phyloP scores from a whole-genome alignment of 305 asterid genomes.

The Striga hermonthica region DNA sequence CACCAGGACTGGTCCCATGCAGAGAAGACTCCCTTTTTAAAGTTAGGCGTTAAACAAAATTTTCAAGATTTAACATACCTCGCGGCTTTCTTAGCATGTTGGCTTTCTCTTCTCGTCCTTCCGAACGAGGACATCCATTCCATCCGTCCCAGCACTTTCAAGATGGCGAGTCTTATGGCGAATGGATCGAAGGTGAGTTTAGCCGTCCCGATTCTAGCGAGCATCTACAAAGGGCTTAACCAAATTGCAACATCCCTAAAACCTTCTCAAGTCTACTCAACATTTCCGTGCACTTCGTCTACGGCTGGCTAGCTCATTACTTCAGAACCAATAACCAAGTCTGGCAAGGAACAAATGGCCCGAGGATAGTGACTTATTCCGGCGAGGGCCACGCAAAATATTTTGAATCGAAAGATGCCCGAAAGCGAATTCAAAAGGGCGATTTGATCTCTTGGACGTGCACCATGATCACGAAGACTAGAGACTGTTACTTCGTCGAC shows the following conservation, averaged over 20 bases:
- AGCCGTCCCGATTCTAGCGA: neutral
- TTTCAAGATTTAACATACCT: too few relatives aligned
- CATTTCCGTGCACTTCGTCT: neutral
- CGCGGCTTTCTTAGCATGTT: neutral
- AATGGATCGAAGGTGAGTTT: neutral
- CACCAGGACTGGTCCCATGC: too few relatives aligned
- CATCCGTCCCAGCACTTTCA: neutral
- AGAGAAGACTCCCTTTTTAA: too few relatives aligned
- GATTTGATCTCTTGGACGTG: neutral
- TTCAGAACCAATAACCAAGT: neutral
- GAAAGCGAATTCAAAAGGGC: neutral
- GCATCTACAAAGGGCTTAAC: neutral
- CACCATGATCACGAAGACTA: neutral
- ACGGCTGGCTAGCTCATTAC: neutral
- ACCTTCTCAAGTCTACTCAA: neutral
- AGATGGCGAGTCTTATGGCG: neutral
- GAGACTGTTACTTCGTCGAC: neutral
- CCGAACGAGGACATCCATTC: neutral
- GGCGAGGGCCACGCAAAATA: neutral
- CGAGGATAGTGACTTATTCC: neutral
- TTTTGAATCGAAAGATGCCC: neutral
- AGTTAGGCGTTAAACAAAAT: too few relatives aligned
- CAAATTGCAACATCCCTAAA: neutral
- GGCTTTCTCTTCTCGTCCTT: neutral
- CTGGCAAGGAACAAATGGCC: neutral